A percentile compares a stretch with the other conserved stretches of the same genome.
These are phyloP conservation scores for Mortierella sp. DNA, from an alignment of 371 early-diverging fungal genomes.

Conservation along the genomic window DNA sequence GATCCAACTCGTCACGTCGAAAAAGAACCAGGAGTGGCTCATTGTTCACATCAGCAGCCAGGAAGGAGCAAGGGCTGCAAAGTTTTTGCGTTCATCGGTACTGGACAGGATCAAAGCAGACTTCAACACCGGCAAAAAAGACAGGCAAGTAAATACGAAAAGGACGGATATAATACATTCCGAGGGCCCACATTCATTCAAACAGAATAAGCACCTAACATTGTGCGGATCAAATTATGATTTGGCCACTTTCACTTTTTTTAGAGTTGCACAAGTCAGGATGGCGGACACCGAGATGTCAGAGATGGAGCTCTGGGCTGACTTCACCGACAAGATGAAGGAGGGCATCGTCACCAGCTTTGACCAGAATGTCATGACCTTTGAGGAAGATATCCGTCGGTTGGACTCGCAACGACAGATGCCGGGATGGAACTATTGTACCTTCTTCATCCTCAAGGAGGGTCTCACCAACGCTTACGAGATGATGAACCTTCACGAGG, in stretches of 20 bases:
- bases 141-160: constrained; percentile 60
- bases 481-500: constrained; percentile 87
- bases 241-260: neutral
- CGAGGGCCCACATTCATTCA: no score
- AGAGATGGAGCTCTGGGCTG: constrained; percentile 83
- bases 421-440: constrained; percentile 99
- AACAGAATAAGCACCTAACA: neutral
- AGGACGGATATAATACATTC: no score
- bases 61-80: constrained; percentile 70
- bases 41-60: constrained; percentile 87
- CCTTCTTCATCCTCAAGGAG: constrained; percentile 95
- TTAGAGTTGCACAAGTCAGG: constrained; percentile 73
- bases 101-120: constrained; percentile 92
- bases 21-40: constrained; percentile 94
- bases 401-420: constrained; percentile 91
- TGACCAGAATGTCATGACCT: constrained; percentile 80
- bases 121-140: constrained; percentile 82
- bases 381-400: constrained; percentile 91
- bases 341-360: constrained; percentile 87
- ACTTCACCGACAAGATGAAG: constrained; percentile 81
- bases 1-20: constrained; percentile 79
- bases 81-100: constrained; percentile 80
- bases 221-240: neutral
- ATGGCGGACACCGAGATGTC: constrained; percentile 72
- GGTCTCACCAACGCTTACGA: constrained; percentile 90